phyloP scores from a whole-genome alignment of 169 alveolate species.

The Plasmodium sp. region DNA sequence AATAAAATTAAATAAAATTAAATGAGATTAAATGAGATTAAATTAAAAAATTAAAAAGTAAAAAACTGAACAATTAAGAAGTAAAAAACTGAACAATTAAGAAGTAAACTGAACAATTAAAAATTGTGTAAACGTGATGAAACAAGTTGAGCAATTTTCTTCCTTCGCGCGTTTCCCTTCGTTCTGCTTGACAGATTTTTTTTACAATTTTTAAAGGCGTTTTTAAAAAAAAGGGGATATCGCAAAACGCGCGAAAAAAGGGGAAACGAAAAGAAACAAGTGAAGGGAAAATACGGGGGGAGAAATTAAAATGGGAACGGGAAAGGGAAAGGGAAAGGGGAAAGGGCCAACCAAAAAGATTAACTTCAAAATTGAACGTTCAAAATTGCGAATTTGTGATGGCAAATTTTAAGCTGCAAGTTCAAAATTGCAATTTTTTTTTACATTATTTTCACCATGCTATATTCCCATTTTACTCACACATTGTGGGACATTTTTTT shows the following conservation, averaged over 20 bases:
- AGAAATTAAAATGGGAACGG: slow-evolving; percentile 4
- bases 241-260: not conserved
- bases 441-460: not conserved
- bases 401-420: not conserved
- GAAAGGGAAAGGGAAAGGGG: not conserved
- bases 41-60: too few species aligned
- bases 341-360: not conserved
- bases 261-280: not conserved
- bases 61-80: too few species aligned
- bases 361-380: not conserved
- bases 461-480: not conserved
- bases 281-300: not conserved
- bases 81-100: too few species aligned
- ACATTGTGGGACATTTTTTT: not conserved
- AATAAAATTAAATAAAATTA: too few species aligned
- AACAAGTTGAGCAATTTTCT: slow-evolving; percentile 1
- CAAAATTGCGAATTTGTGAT: not conserved
- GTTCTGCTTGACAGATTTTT: slow-evolving; percentile 11
- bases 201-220: not conserved
- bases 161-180: not conserved
- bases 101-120: not conserved
- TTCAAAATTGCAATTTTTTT: not conserved
- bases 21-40: too few species aligned
- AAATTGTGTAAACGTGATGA: slow-evolving; percentile 16
- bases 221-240: not conserved